phyloP scores from a whole-genome alignment of 2,329 filamentous ascomycete species.

The Tolypocladium album region DNA sequence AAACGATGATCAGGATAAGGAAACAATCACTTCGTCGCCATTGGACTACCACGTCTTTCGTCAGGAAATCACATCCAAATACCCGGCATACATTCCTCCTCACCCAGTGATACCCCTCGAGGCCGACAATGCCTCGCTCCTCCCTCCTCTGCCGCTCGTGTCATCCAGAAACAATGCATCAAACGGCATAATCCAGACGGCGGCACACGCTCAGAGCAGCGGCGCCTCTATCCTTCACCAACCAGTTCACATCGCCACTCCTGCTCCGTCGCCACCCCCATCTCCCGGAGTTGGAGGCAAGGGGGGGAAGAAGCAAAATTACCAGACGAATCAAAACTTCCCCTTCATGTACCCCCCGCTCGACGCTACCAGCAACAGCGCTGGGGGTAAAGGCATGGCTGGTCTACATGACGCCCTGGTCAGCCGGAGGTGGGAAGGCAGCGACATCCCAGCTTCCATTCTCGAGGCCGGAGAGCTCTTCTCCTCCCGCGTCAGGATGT shows the following conservation, averaged over 20 bases:
- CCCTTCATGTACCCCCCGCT: conserved; percentile 94
- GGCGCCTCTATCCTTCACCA: conserved; percentile 83
- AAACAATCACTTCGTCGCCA: conserved; percentile 84
- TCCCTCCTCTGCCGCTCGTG: conserved; percentile 75
- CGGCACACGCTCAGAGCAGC: conserved; percentile 41
- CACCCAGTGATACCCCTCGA: conserved; percentile 75
- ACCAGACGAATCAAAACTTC: conserved; percentile 98
- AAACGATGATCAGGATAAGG: conserved; percentile 52
- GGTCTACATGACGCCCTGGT: conserved; percentile 71
- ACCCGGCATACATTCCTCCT: conserved; percentile 90
- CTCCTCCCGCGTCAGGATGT: conserved; percentile 81
- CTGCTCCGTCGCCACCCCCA: conserved; percentile 87
- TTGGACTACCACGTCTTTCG: conserved; percentile 94
- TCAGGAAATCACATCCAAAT: conserved; percentile 95
- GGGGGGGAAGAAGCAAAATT: conserved; percentile 96
- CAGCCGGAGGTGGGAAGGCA: conserved; percentile 83
- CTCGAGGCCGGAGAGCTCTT: conserved; percentile 91
- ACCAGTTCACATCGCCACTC: conserved; percentile 96
- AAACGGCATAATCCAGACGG: conserved; percentile 50
- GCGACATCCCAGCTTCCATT: conserved; percentile 87
- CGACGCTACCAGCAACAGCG: conserved; percentile 77
- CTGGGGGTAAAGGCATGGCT: conserved; percentile 79
- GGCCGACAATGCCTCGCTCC: conserved; percentile 78
- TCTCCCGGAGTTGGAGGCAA: conserved; percentile 82
- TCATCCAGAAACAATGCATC: conserved; percentile 48